Conservation (phyloP, 306 rosid species). For the Lagenaria siceraria region DNA sequence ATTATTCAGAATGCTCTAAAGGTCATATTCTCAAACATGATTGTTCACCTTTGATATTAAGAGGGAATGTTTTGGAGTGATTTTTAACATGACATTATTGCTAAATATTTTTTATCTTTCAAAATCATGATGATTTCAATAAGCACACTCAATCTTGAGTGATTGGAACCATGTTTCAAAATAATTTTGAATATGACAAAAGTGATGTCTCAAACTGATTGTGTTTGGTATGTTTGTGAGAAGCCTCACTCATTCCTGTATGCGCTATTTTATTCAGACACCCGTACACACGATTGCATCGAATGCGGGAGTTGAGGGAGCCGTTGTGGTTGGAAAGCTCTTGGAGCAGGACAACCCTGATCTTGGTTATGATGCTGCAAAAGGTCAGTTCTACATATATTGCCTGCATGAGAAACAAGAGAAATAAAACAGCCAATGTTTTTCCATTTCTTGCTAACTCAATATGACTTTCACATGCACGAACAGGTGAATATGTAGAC, state of each 20-base stretch:
- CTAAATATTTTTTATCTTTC: too few species aligned
- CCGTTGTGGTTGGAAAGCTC: slow-evolving; percentile 91
- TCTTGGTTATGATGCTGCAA: slow-evolving; percentile 94
- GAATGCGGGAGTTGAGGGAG: slow-evolving; percentile 98
- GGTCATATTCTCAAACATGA: slow-evolving; percentile 20
- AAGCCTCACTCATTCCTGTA: neutral
- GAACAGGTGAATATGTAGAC: slow-evolving; percentile 84
- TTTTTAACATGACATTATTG: too few species aligned
- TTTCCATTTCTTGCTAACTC: neutral
- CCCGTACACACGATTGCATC: slow-evolving; percentile 93
- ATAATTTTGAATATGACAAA: too few species aligned
- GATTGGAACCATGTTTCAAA: neutral
- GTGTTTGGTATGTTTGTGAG: neutral
- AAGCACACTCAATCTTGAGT: too few species aligned
- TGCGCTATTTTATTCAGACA: slow-evolving; percentile 31
- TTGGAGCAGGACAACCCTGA: slow-evolving; percentile 73
- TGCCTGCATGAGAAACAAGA: neutral
- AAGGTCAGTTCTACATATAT: slow-evolving; percentile 43
- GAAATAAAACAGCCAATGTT: neutral
- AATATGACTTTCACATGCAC: neutral
- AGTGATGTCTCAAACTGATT: too few species aligned
- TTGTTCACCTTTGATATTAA: neutral
- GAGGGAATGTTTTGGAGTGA: neutral
- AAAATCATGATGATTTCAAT: too few species aligned
- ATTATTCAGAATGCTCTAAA: slow-evolving; percentile 87